phyloP scores from a whole-genome alignment of 1,284 basidiomycete species.

The Rhizopogon parksii region DNA sequence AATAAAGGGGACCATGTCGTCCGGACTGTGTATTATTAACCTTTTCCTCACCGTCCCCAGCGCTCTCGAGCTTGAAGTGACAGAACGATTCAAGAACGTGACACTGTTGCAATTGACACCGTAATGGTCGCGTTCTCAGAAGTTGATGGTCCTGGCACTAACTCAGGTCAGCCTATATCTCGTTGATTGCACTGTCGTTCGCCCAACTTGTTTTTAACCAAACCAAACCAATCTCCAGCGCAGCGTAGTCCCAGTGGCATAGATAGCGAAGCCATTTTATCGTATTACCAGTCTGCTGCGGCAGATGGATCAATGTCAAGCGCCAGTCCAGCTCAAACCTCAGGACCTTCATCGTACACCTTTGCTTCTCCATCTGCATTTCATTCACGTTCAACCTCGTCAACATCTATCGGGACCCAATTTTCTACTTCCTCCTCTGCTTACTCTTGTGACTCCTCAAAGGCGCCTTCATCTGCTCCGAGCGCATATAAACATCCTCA shows the following conservation, averaged over 20 bases:
- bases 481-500: slow-evolving; percentile 8
- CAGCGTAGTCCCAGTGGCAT: not conserved
- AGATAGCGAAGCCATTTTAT: slow-evolving; percentile 31
- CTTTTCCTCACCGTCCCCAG: not conserved
- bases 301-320: slow-evolving; percentile 12
- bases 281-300: slow-evolving; percentile 31
- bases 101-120: not conserved
- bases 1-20: not conserved
- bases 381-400: slow-evolving; percentile 4
- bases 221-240: not conserved
- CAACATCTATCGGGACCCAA: slow-evolving; percentile 3
- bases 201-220: not conserved
- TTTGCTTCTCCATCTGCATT: slow-evolving; percentile 1
- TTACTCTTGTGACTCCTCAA: slow-evolving; percentile 35
- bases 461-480: slow-evolving; percentile 16
- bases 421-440: slow-evolving; percentile 41
- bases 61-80: not conserved
- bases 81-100: not conserved
- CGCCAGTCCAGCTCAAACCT: not conserved
- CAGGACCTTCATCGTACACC: not conserved
- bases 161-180: not conserved
- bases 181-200: not conserved
- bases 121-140: not conserved
- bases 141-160: not conserved
- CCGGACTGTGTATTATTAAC: not conserved